Evolutionary conservation across 2,329 filamentous ascomycete species (phyloP), one percentile per base, ranked within the genome.

Genomic region (Aureobasidium sp.): DNA sequence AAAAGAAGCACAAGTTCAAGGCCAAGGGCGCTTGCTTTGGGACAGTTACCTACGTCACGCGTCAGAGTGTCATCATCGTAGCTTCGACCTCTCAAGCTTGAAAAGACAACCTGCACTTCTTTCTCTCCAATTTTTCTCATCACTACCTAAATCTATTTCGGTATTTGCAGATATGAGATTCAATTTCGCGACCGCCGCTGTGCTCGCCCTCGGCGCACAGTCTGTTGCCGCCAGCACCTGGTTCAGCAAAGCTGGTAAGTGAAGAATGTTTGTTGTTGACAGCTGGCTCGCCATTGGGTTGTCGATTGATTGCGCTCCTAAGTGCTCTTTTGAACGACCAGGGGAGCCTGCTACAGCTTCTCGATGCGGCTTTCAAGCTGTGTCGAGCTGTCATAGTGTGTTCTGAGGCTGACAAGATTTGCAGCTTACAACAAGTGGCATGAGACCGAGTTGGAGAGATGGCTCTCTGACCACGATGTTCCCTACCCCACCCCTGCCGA

Each of bases 351-450:
- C 15, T 25, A 7, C 58, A 58, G 53, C 34, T 52, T 61, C n/a
- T 48, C 25, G 7, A 36, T 3, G 14, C 12, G 17, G 4, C 20
- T 44, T 1, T 45, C 7, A 11, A 36, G 42, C 22, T 20, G n/a
- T 15, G 12, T 60, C 17, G 31, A 31, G 2, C 8, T 7, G 11
- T 14, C 6, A 1, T 39, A 14, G 7, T 14, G 31, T n/a, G 22
- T 17, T 27, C 42, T 47, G 59, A 17, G 17, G 15, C 59, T 62
- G 39, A 55, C 59, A 45, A 34, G 9, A n/a, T 48, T 48, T 48
- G 53, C 71, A 96, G 93, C 88, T 17, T 97, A 97, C 82, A 97
- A 97, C 79, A 97, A 94, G 75, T 99, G 94, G 94, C 93, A 97
- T 71, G 88, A 97, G 81, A 96, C 90, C 25, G 94, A 99, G 82